A percentile compares a stretch with the other conserved stretches of the same genome.
Conservation (phyloP, 495 filamentous ascomycete genomes). For the Aspergillus incahuasiensis region DNA sequence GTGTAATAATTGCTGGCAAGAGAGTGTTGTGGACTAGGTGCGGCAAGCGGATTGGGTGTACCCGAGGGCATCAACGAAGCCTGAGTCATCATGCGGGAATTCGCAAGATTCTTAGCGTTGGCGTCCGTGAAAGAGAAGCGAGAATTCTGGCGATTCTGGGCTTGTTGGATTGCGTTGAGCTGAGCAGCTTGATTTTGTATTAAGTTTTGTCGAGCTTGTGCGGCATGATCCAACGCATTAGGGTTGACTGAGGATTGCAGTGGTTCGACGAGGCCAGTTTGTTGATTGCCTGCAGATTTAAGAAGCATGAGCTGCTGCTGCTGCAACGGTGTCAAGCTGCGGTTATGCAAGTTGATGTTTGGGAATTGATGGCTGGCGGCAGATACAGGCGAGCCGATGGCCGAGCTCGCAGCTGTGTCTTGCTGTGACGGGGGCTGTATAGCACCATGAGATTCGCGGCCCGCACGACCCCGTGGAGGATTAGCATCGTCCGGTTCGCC, state of each 20-base stretch:
- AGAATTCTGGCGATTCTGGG: conserved; percentile 80
- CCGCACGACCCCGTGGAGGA: conserved; percentile 45
- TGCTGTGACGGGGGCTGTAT: conserved; percentile 75
- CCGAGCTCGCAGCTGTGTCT: conserved; percentile 43
- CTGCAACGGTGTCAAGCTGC: conserved; percentile 75
- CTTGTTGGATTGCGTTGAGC: conserved; percentile 50
- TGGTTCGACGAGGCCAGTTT: conserved; percentile 51
- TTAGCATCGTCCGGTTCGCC: conserved; percentile 78
- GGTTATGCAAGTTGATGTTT: conserved; percentile 54
- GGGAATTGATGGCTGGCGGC: conserved; percentile 51
- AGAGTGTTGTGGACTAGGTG: conserved; percentile 47
- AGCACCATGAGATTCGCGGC: conserved; percentile 48
- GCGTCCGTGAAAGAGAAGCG: conserved; percentile 82
- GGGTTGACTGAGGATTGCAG: conserved; percentile 51
- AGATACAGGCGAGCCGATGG: conserved; percentile 43
- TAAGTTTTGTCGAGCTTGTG: conserved; percentile 43
- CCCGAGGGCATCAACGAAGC: conserved; percentile 79
- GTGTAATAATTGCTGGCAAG: conserved; percentile 45
- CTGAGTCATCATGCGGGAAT: conserved; percentile 82
- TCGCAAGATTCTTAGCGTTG: conserved; percentile 75
- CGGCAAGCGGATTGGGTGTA: conserved; percentile 55
- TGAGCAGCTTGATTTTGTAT: conserved; percentile 57
- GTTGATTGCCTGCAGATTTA: conserved; percentile 55
- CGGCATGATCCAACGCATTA: conserved; percentile 35
- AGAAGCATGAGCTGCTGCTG: conserved; percentile 67